Conservation (phyloP, 208 protist species). For the Acanthamoeba triangularis region DNA sequence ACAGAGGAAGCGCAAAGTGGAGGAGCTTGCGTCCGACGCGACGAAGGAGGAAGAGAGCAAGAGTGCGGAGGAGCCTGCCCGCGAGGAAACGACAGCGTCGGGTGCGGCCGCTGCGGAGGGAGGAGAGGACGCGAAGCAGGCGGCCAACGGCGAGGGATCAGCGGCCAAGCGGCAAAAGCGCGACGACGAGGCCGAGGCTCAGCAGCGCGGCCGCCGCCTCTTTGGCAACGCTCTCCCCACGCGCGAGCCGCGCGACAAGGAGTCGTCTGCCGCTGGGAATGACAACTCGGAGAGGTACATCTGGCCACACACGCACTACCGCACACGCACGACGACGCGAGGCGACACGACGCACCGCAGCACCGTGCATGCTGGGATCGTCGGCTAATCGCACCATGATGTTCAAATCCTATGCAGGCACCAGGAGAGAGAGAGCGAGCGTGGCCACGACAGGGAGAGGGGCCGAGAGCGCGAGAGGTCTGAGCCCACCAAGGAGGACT, state of each 20-base stretch:
- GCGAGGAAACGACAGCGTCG: neutral
- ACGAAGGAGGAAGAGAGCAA: too few species aligned
- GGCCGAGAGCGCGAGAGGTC: conserved; percentile 10
- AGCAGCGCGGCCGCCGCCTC: neutral
- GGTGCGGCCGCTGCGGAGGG: neutral
- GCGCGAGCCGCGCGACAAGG: neutral
- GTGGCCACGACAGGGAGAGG: neutral
- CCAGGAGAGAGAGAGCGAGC: neutral
- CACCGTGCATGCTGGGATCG: neutral
- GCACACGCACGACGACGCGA: too few species aligned
- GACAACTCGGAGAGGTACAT: neutral
- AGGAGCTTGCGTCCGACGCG: neutral
- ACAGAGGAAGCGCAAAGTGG: conserved; percentile 44
- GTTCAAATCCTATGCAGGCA: neutral
- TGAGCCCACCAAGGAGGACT: neutral
- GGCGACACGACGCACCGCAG: neutral
- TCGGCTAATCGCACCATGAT: neutral
- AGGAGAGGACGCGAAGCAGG: neutral
- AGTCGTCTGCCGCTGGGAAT: neutral
- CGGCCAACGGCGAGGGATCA: neutral
- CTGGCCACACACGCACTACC: too few species aligned
- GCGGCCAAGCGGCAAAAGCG: conserved; percentile 27
- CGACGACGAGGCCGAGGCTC: neutral
- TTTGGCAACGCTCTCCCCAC: conserved; percentile 30
- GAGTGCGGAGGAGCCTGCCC: neutral